Evolutionary conservation across 352 stramenopile species (phyloP).

Genomic region (Globisporangium yorkense): DNA sequence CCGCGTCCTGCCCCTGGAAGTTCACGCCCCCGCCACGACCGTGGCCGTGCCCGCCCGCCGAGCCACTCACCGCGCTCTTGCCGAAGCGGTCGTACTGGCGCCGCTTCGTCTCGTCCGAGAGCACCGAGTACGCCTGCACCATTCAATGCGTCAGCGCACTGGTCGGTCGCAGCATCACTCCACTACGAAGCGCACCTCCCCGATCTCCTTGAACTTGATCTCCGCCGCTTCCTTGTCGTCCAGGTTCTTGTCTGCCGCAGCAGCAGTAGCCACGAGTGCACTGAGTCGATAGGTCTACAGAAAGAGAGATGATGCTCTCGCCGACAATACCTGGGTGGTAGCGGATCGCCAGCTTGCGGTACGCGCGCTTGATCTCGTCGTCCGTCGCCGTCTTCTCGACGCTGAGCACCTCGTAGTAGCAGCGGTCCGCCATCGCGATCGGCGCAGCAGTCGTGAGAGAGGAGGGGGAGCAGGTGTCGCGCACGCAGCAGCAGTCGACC

Average conservation of each 20-base stretch:
- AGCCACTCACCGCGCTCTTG: conserved; percentile 57
- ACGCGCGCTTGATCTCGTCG: conserved; percentile 81
- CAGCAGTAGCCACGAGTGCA: conserved; percentile 13
- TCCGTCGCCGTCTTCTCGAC: conserved; percentile 66
- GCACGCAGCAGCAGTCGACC: no score
- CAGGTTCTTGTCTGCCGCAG: conserved; percentile 76
- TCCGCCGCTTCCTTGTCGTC: conserved; percentile 85
- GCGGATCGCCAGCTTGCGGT: conserved; percentile 84
- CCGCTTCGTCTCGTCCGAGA: conserved; percentile 86
- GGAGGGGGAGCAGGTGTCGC: no score
- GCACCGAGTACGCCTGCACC: conserved; percentile 82
- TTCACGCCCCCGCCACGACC: conserved; percentile 33
- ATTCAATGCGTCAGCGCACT: neutral
- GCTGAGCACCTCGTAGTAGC: conserved; percentile 69
- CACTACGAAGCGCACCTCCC: conserved; percentile 36
- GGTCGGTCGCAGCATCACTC: no score
- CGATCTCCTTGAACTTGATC: conserved; percentile 88
- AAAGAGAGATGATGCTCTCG: conserved; percentile 8
- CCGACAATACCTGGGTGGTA: conserved; percentile 61
- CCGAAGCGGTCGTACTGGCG: conserved; percentile 91
- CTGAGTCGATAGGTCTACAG: neutral
- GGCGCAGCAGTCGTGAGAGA: neutral
- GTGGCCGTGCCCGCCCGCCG: conserved; percentile 18
- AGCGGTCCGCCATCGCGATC: conserved; percentile 37
- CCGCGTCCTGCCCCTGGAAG: conserved; percentile 70